Conservation (phyloP, 2,329 filamentous ascomycete genomes). For the Colletotrichum eremochloae region DNA sequence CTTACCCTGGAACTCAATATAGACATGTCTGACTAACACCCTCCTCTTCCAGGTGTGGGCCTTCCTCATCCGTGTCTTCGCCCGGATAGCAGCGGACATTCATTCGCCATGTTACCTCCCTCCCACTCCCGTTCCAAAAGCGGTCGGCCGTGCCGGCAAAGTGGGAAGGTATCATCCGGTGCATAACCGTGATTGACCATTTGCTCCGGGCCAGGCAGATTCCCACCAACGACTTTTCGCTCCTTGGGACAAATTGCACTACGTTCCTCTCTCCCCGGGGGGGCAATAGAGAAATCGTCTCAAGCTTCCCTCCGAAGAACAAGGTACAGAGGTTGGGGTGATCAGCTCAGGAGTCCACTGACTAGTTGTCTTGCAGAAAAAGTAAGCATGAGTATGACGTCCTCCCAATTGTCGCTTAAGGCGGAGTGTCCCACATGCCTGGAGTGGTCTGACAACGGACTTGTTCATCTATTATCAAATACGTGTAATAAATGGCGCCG, state of each 20-base stretch:
- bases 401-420: slow-evolving; percentile 11
- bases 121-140: slow-evolving; percentile 20
- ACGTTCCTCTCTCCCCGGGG: background rate
- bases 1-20: background rate
- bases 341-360: background rate
- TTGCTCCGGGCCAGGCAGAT: slow-evolving; percentile 5
- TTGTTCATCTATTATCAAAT: slow-evolving; percentile 24
- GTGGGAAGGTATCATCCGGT: slow-evolving; percentile 27
- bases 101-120: slow-evolving; percentile 18
- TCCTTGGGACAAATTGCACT: background rate
- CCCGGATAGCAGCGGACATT: slow-evolving; percentile 34
- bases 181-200: slow-evolving; percentile 11
- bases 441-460: slow-evolving; percentile 35
- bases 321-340: slow-evolving; percentile 7
- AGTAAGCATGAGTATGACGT: slow-evolving; percentile 26
- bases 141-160: slow-evolving; percentile 17
- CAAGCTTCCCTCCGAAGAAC: background rate
- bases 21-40: slow-evolving; percentile 9
- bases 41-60: background rate
- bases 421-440: slow-evolving; percentile 28
- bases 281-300: background rate
- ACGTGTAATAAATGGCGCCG: slow-evolving; percentile 25
- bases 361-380: background rate
- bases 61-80: slow-evolving; percentile 28
- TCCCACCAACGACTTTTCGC: slow-evolving; percentile 8